Percentiles rank a stretch among this genome's conserved stretches.
Evolutionary conservation across 805 yeast genomes (phyloP).

Genomic region (Saturnispora halmiae): DNA sequence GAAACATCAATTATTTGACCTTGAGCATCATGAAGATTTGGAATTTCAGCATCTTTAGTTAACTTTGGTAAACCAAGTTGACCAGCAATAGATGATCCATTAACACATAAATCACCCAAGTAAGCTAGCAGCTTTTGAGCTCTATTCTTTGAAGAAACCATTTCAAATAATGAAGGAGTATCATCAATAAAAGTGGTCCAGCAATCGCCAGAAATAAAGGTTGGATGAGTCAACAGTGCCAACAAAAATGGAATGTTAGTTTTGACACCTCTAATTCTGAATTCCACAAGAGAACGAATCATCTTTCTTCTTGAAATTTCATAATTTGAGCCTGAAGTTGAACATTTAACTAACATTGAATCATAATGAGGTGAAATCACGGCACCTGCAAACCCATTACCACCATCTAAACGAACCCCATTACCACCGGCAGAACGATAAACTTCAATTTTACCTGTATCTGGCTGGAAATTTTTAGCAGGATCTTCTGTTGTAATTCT

Average conservation of each 20-base stretch:
- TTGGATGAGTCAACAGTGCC: conserved; percentile 85
- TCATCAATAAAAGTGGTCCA: conserved; percentile 67
- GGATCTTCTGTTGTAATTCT: conserved; percentile 96
- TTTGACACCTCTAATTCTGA: conserved; percentile 98
- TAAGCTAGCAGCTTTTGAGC: conserved; percentile 89
- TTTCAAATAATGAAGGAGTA: conserved; percentile 90
- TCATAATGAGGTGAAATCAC: conserved; percentile 87
- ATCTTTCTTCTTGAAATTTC: conserved; percentile 97
- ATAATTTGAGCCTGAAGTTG: conserved; percentile 80
- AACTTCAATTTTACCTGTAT: conserved; percentile 89
- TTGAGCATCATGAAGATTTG: conserved; percentile 53
- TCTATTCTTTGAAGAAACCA: conserved; percentile 92
- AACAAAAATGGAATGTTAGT: conserved; percentile 95
- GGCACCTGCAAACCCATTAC: conserved; percentile 92
- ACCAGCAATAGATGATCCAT: conserved; percentile 93
- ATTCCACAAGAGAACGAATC: conserved; percentile 93
- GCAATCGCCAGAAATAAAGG: conserved; percentile 85
- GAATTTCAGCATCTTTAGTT: conserved; percentile 63
- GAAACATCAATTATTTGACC: conserved; percentile 48
- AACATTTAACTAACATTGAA: conserved; percentile 90
- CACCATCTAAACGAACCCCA: conserved; percentile 93
- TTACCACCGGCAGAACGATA: conserved; percentile 97
- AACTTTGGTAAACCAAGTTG: conserved; percentile 90
- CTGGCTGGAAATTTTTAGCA: conserved; percentile 86
- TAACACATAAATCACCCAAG: conserved; percentile 88